phyloP scores from a whole-genome alignment of 768 basidiomycete genomes.

The Brasilioporus rufonigricans region DNA sequence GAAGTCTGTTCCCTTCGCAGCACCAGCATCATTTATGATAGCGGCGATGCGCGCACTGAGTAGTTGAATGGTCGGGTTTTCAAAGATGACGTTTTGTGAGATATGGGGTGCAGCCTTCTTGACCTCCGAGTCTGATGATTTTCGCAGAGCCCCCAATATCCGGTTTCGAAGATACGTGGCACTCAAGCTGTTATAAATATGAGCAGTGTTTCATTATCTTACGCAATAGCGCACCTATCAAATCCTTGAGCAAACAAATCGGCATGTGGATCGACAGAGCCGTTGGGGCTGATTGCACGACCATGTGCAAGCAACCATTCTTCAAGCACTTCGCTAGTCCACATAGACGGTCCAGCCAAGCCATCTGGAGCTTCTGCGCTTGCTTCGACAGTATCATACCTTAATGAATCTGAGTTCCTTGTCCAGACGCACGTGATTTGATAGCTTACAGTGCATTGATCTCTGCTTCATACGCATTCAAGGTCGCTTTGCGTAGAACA shows the following conservation, averaged over 20 bases:
- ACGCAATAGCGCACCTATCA: slow-evolving; percentile 30
- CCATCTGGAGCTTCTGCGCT: slow-evolving; percentile 20
- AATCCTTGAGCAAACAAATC: slow-evolving; percentile 38
- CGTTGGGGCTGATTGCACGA: slow-evolving; percentile 6
- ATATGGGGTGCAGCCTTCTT: slow-evolving; percentile 27
- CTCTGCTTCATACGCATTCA: slow-evolving; percentile 31
- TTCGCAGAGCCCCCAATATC: slow-evolving; percentile 27
- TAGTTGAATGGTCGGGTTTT: slow-evolving; percentile 39
- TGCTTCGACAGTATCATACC: slow-evolving; percentile 34
- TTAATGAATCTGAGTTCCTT: neutral
- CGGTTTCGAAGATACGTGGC: slow-evolving; percentile 31
- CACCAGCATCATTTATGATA: slow-evolving; percentile 3
- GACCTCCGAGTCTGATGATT: slow-evolving; percentile 27
- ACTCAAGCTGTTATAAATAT: slow-evolving; percentile 20
- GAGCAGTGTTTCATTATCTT: neutral
- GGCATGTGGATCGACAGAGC: slow-evolving; percentile 1
- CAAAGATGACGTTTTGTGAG: slow-evolving; percentile 33
- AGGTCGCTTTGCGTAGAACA: slow-evolving; percentile 10
- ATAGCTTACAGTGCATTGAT: slow-evolving; percentile 44
- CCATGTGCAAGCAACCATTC: slow-evolving; percentile 31
- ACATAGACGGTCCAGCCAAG: slow-evolving; percentile 21
- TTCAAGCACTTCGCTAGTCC: slow-evolving; percentile 20
- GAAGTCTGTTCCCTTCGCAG: neutral
- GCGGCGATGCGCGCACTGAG: slow-evolving; percentile 26
- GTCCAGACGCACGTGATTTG: neutral